Evolutionary conservation across 1,284 basidiomycete species (phyloP), one percentile per base, ranked within the genome.

Genomic region (Tylopilus sp.): DNA sequence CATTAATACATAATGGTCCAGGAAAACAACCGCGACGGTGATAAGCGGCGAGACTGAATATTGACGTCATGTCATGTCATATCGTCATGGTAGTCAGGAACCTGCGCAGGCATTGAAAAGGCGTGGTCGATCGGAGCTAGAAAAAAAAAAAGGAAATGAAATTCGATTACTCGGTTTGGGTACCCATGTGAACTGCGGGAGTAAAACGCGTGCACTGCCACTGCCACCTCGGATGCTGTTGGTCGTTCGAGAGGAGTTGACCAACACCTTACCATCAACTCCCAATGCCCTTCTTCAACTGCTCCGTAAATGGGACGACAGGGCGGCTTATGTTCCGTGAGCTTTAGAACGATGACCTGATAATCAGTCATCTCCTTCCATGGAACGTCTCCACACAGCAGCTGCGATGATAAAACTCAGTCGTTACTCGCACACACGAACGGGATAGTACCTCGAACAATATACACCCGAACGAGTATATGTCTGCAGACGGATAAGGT

Each of bases 391-490:
- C 41, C 41, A 44, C 9, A 44, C 2, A 71, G 12, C 7, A 61
- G 52, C 69, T 69, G 15, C 2, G 2, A 4, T 12, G 13, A 33
- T 41, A 15, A 44, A 1, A 26, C 6, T 60, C 18, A 66, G 36
- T 22, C 9, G 16, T 32, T 13, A 6, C 19, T 7, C 18, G 19
- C 64, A 13, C 12, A 56, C 10, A 6, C 24, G 3, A 33, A 6
- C 6, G 41, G 16, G 9, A 1, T 19, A 44, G n/a, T 52, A 68
- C 67, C 58, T 69, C 67, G 3, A 69, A 61, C 53, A 66, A 65
- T 12, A 69, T 7, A 10, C 67, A 68, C 0, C 67, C 64, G 3
- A 66, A 54, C 4, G 63, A 66, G 29, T 66, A 68, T 0, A 68
- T 44, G n/a, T 67, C 67, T 3, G 36, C 67, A 2, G 67, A 58